A percentile compares a stretch with the other conserved stretches of the same genome.
phyloP scores from a whole-genome alignment of 23 red algal genomes.

The Gracilaria caudata region DNA sequence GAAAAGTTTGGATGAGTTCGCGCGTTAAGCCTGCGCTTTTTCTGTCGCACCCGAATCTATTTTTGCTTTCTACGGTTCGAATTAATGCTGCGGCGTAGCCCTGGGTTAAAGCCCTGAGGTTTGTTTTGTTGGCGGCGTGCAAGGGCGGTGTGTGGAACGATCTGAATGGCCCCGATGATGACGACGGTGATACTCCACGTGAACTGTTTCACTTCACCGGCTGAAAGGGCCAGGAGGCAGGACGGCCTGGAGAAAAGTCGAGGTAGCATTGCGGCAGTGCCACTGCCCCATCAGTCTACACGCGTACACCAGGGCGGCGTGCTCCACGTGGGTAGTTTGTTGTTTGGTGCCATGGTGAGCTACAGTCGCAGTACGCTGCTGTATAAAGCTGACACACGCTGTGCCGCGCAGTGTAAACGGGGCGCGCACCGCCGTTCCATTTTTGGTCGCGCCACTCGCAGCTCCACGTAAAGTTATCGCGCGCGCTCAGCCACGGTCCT shows the following conservation, averaged over 20 bases:
- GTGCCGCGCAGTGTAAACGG: neutral
- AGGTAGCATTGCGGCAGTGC: neutral
- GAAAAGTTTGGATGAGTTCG: slow-evolving; percentile 32
- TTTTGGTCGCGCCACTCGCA: neutral
- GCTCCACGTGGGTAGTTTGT: neutral
- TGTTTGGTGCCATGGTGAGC: neutral
- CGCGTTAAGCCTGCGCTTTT: neutral
- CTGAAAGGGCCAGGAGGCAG: too few relatives aligned
- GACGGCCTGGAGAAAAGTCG: neutral
- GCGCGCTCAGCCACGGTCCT: neutral
- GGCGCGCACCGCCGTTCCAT: neutral
- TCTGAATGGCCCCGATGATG: neutral
- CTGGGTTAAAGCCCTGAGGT: neutral
- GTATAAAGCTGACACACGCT: slow-evolving; percentile 8
- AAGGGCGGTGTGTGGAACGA: neutral
- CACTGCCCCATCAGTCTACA: neutral
- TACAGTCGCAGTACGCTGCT: too few relatives aligned
- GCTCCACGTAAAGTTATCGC: slow-evolving; percentile 4
- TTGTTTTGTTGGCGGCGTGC: neutral
- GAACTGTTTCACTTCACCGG: too few relatives aligned
- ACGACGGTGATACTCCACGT: neutral
- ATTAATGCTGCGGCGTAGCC: neutral
- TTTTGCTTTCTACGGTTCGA: neutral
- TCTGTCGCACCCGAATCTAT: neutral
- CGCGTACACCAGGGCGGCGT: neutral